Percentiles rank a stretch among this genome's conserved stretches.
Evolutionary conservation across 2,329 filamentous ascomycete genomes (phyloP).

Genomic region (Pseudogymnoascus sp.): DNA sequence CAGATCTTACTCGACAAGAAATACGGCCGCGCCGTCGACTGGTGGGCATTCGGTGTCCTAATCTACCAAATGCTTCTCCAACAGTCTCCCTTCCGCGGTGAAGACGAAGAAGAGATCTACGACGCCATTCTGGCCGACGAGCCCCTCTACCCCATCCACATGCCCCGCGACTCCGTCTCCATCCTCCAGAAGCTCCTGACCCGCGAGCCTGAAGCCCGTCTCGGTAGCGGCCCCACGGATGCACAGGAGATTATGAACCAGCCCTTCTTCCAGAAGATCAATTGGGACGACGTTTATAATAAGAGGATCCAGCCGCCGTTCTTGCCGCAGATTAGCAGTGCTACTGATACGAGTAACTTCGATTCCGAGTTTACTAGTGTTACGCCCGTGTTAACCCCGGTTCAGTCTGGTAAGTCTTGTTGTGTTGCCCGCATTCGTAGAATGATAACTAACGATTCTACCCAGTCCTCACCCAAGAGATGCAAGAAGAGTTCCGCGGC

Average conservation of each 20-base stretch:
- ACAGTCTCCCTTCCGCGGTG: constrained; percentile 95
- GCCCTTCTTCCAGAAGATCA: constrained; percentile 94
- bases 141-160: constrained; percentile 94
- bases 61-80: constrained; percentile 99
- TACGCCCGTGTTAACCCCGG: constrained; percentile 90
- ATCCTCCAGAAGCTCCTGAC: constrained; percentile 96
- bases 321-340: constrained; percentile 77
- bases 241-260: constrained; percentile 99
- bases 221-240: constrained; percentile 91
- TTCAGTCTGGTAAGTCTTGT: constrained; percentile 75
- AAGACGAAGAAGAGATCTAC: constrained; percentile 99
- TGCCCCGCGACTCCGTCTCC: constrained; percentile 95
- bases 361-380: constrained; percentile 98
- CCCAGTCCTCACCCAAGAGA: constrained; percentile 86
- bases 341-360: constrained; percentile 99
- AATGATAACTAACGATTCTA: constrained; percentile 18
- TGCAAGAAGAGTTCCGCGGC: constrained; percentile 98
- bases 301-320: constrained; percentile 88
- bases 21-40: constrained; percentile 93
- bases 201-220: constrained; percentile 82
- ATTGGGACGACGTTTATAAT: constrained; percentile 98
- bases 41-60: constrained; percentile 98
- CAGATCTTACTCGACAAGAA: constrained; percentile 97
- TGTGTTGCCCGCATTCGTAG: background rate
- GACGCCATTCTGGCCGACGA: constrained; percentile 97